Conservation (phyloP, 2,329 filamentous ascomycete genomes). For the Colletotrichum costaricense region DNA sequence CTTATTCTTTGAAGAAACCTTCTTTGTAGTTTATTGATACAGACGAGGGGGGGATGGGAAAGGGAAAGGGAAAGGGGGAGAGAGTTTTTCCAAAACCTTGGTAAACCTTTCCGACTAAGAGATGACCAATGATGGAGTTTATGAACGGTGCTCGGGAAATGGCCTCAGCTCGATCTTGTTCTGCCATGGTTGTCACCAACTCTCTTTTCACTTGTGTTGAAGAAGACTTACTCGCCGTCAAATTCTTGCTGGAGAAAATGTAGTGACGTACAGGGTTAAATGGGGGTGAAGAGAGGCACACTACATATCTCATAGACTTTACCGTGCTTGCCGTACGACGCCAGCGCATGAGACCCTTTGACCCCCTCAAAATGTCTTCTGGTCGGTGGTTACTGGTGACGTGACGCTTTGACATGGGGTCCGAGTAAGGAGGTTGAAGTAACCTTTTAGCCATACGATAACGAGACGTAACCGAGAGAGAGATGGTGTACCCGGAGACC, state of each 20-base stretch:
- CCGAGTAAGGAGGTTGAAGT: background rate
- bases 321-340: slow-evolving; percentile 1
- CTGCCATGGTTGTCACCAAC: background rate
- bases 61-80: no score
- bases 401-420: background rate
- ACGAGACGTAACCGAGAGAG: background rate
- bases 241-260: background rate
- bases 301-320: background rate
- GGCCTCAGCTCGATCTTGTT: background rate
- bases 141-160: background rate
- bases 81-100: background rate
- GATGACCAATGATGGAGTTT: background rate
- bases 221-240: background rate
- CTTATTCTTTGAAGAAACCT: background rate
- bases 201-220: background rate
- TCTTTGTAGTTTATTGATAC: background rate
- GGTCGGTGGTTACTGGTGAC: background rate
- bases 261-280: background rate
- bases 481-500: background rate
- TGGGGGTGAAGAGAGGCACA: background rate
- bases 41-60: background rate
- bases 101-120: background rate
- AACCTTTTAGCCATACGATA: background rate
- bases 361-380: background rate
- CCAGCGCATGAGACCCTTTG: slow-evolving; percentile 10